Evolutionary conservation across 768 basidiomycete genomes (phyloP), one percentile per base, ranked within the genome.

Genomic region (Leccinum subgranulosum): DNA sequence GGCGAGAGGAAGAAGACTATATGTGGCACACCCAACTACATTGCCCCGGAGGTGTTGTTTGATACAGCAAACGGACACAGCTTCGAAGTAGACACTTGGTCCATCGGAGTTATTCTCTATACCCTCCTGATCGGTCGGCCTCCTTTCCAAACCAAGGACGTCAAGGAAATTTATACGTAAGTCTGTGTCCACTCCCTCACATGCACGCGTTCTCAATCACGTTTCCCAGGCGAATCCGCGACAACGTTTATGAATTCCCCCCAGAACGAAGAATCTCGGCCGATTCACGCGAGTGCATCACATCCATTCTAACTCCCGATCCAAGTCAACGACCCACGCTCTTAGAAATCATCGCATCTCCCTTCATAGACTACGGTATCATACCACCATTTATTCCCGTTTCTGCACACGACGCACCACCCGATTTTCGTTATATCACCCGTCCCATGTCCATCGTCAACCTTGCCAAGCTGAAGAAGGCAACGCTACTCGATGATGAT

Each of bases 1-100:
- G 96, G 96, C 0, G 96, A 98, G 73, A 78, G 96, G 68, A 97
- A 98, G 82, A 98, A 98, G 84, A 99, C 96, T 0, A 97, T 98
- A 49, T 98, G 97, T 63, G 96, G 96, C 1, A 99, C 96, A 0
- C 97, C 96, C 2, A 98, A 99, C 70, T 98, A 99, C 70, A 98
- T 99, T 61, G 96, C 97, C 0, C 97, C 97, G 0, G 96, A 98
- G 69, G 94, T 98, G 23, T 77, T 99, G 63, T 97, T 96, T 70
- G 94, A 98, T 70, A 93, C 90, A 25, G 92, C 87, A 17, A 95
- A 94, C 61, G 95, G 96, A 2, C 96, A 99, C 74, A 94, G 92
- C 69, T 99, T 97, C 64, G 97, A 99, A 75, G 96, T 98, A 28
- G 96, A 99, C 70, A 90, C 94, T 9, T 99, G 96, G 96, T 94